phyloP scores from a whole-genome alignment of 1,284 basidiomycete species.

The Ustilago sp. region DNA sequence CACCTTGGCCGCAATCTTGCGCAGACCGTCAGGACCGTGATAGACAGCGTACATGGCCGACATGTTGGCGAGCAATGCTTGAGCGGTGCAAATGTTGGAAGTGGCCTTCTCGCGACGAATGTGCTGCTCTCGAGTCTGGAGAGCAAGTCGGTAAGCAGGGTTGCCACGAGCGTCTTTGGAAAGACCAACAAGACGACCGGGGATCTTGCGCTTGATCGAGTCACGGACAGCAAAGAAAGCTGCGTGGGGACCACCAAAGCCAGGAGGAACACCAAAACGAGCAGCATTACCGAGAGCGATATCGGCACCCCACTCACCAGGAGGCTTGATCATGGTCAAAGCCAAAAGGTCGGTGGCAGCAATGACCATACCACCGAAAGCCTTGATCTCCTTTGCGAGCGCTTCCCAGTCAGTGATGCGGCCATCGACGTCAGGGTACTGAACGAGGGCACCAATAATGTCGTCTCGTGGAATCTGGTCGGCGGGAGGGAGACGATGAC shows the following conservation, averaged over 20 bases:
- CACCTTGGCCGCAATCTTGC: slow-evolving; percentile 87
- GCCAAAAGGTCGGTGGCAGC: slow-evolving; percentile 93
- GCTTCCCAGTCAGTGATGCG: slow-evolving; percentile 81
- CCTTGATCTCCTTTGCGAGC: slow-evolving; percentile 80
- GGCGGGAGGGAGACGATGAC: slow-evolving; percentile 57
- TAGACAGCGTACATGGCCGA: slow-evolving; percentile 77
- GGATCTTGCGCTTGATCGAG: slow-evolving; percentile 94
- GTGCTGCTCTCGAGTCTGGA: slow-evolving; percentile 75
- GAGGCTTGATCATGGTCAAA: slow-evolving; percentile 91
- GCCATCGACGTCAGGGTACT: slow-evolving; percentile 86
- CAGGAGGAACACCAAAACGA: slow-evolving; percentile 80
- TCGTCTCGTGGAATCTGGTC: slow-evolving; percentile 54
- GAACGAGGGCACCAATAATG: slow-evolving; percentile 85
- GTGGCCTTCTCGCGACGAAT: slow-evolving; percentile 69
- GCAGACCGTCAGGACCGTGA: slow-evolving; percentile 89
- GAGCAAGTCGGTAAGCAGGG: slow-evolving; percentile 88
- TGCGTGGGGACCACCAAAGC: slow-evolving; percentile 73
- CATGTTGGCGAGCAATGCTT: slow-evolving; percentile 68
- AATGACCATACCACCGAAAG: slow-evolving; percentile 81
- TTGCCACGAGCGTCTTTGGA: slow-evolving; percentile 86
- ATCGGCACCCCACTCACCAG: slow-evolving; percentile 98
- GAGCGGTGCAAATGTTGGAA: slow-evolving; percentile 69
- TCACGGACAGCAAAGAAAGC: slow-evolving; percentile 97
- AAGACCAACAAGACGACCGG: slow-evolving; percentile 90
- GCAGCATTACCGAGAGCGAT: slow-evolving; percentile 94